Base-by-base conservation (phyloP, 805 yeast species). In the Ogataea ramenticola region DNA sequence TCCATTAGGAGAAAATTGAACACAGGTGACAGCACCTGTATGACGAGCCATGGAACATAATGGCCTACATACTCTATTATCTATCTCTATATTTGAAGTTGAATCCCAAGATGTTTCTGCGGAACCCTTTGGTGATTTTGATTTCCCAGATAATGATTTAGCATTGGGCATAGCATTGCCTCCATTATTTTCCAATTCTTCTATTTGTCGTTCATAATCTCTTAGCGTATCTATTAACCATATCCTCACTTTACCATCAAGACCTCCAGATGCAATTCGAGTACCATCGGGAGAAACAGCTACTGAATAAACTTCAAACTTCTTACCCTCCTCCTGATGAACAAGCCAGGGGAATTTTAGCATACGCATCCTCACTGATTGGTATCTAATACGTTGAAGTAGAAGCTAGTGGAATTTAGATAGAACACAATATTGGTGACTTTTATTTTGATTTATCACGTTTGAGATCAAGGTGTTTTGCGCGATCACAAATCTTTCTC, bases 21-120 rank as follows among this genome's bases (percentile, higher is more conserved):
- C 93, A 44, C 88, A 82, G 1, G 99, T 93, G 4, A 93, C 97
- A 2, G 96, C 96, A 41, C 99, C 99, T 20, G 93, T 88, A 58
- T 93, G 99, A 43, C 96, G 75, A 33, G 93, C 82, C 96, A 93
- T 87, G 24, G 93, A 82, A 46, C 95, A 87, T 16, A 90, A 63
- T 4, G 96, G 95, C 26, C 75, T 61, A 46, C 72, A 65, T n/a
- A 53, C 46, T 4, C 54, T 47, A 4, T 54, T 55, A 38, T 67
- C 70, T 14, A 54, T 54, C 49, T 44, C 41, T 12, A 31, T 39
- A 30, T 21, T n/a, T 20, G 24, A 12, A 30, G 33, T 30, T 30
- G 33, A 15, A 30, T 30, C 16, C 15, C 16, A 14, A 14, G n/a
- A 5, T 30, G 33, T 8, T 30, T 30, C 33, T 30, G 33, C 33